Evolutionary conservation across 1,139 yeast genomes (phyloP).

Genomic region (Pichia kudriavzevii): DNA sequence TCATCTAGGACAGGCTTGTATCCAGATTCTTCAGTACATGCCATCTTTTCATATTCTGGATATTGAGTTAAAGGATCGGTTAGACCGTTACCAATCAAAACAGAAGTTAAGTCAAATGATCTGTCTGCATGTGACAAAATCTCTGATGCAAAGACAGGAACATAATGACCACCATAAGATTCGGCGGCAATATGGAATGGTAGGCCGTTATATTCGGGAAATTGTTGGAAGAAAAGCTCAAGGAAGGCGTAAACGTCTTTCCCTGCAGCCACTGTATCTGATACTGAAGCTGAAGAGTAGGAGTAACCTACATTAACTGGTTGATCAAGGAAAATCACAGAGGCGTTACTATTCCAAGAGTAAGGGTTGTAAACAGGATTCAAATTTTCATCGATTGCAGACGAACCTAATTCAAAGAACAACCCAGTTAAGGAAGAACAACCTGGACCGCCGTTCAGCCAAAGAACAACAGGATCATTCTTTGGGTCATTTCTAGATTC

Average conservation of each 20-base stretch:
- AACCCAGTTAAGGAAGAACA: constrained; percentile 64
- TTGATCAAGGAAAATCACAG: constrained; percentile 64
- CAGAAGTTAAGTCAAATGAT: constrained; percentile 76
- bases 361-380: constrained; percentile 52
- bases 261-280: constrained; percentile 83
- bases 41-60: constrained; percentile 91
- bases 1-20: constrained; percentile 71
- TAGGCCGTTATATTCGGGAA: constrained; percentile 68
- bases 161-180: constrained; percentile 97
- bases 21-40: constrained; percentile 75
- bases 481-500: constrained; percentile 63
- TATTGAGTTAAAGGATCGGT: constrained; percentile 90
- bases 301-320: constrained; percentile 78
- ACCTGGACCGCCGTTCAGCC: constrained; percentile 77
- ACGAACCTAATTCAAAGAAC: constrained; percentile 62
- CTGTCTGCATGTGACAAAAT: constrained; percentile 74
- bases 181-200: constrained; percentile 97
- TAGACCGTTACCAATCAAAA: constrained; percentile 91
- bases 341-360: constrained; percentile 66
- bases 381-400: constrained; percentile 40
- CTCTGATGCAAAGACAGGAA: constrained; percentile 87
- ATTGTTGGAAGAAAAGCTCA: constrained; percentile 81
- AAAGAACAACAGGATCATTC: constrained; percentile 56
- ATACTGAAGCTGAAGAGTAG: constrained; percentile 53
- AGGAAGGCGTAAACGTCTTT: constrained; percentile 89